Conservation (phyloP, 2,329 filamentous ascomycete genomes). For the Phyllosticta capitalensis region DNA sequence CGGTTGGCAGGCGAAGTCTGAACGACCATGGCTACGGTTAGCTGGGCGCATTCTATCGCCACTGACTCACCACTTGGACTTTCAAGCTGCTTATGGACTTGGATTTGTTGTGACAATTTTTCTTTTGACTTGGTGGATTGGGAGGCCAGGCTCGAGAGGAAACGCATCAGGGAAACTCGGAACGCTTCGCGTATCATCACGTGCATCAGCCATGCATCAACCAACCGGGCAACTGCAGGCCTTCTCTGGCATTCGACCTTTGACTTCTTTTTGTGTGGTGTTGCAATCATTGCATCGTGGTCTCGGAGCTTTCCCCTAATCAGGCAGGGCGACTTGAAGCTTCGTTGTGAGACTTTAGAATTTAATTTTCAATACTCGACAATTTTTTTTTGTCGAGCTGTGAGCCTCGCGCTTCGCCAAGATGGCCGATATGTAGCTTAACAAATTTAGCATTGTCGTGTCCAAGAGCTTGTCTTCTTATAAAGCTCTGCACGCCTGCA, state of each 20-base stretch:
- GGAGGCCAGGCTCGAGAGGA: neutral
- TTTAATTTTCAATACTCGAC: neutral
- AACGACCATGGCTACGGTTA: neutral
- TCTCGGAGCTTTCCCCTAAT: neutral
- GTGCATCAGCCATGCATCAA: neutral
- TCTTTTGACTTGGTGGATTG: neutral
- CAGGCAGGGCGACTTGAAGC: neutral
- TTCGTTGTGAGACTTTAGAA: neutral
- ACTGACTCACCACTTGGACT: neutral
- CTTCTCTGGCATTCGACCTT: neutral
- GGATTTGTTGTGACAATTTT: neutral
- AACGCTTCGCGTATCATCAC: neutral
- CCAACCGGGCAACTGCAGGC: neutral
- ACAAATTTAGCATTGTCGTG: neutral
- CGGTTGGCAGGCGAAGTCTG: neutral
- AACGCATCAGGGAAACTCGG: neutral
- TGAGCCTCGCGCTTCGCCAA: neutral
- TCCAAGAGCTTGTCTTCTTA: neutral
- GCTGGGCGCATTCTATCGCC: neutral
- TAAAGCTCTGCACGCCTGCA: neutral
- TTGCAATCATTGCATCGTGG: neutral
- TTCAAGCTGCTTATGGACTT: neutral
- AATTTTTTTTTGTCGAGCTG: neutral
- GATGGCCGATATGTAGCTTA: neutral
- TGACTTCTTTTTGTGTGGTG: neutral